Percentiles rank a stretch among this genome's conserved stretches.
Evolutionary conservation across 441 rosid genomes (phyloP).

Genomic region (Arabidopsis lyrata): DNA sequence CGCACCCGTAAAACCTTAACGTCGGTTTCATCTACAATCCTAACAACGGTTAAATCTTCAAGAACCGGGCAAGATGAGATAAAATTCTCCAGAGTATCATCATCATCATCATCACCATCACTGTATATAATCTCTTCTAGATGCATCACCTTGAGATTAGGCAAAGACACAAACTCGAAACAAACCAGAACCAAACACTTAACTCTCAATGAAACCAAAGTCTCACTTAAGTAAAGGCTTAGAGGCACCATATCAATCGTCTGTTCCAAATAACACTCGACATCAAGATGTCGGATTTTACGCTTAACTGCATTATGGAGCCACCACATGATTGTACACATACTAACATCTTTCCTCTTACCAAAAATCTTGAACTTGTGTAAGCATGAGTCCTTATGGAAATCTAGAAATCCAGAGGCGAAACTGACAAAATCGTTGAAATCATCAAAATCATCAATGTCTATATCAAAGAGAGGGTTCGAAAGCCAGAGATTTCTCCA

Average conservation of each 20-base stretch:
- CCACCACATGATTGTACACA: not conserved
- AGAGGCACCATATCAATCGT: not conserved
- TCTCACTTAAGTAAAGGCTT: constrained; percentile 8
- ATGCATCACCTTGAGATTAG: constrained; percentile 5
- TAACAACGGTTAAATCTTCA: constrained; percentile 15
- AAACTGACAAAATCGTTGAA: not conserved
- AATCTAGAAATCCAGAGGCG: not conserved
- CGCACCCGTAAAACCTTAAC: constrained; percentile 6
- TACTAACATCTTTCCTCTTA: not conserved
- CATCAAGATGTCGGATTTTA: constrained; percentile 9
- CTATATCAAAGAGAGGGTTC: not conserved
- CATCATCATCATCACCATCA: not conserved
- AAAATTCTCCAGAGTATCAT: not conserved
- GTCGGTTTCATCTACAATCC: not conserved
- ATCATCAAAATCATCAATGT: not conserved
- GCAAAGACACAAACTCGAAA: not conserved
- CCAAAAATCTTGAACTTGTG: constrained; percentile 18
- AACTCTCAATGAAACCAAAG: constrained; percentile 20
- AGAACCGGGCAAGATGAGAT: constrained; percentile 19
- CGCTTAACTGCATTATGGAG: not conserved
- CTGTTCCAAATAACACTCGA: not conserved
- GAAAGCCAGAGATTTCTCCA: not conserved
- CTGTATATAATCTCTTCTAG: not conserved
- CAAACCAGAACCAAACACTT: not conserved
- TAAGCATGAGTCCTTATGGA: constrained; percentile 4